Evolutionary conservation across 176 grass and related monocot species (phyloP).

Genomic region (Lolium multiflorum): DNA sequence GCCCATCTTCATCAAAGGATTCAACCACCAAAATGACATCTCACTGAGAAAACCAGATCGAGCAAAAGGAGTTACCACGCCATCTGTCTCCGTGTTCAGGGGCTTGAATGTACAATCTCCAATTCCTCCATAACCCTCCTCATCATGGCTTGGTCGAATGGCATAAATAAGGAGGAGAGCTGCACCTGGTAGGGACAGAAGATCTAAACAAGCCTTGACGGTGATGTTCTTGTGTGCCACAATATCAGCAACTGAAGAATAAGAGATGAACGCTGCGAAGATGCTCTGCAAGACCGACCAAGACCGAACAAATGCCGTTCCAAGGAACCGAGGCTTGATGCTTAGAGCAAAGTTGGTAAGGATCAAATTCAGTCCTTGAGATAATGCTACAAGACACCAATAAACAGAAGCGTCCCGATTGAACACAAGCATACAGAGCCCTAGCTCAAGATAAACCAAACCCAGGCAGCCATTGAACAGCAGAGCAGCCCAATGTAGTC

Average conservation of each 20-base stretch:
- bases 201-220: conserved; percentile 52
- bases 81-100: conserved; percentile 45
- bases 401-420: conserved; percentile 12
- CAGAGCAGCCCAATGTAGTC: conserved; percentile 31
- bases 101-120: conserved; percentile 52
- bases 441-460: conserved; percentile 51
- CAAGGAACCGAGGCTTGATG: conserved; percentile 44
- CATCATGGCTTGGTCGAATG: conserved; percentile 19
- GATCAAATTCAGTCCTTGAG: conserved; percentile 52
- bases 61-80: conserved; percentile 59
- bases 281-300: conserved; percentile 43
- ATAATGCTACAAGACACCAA: conserved; percentile 58
- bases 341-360: conserved; percentile 45
- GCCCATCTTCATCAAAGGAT: conserved; percentile 82
- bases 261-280: conserved; percentile 52
- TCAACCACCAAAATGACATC: conserved; percentile 94
- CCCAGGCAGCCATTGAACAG: conserved; percentile 53
- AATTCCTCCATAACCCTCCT: conserved; percentile 28
- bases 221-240: conserved; percentile 42
- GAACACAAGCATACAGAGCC: conserved; percentile 59
- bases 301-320: conserved; percentile 23
- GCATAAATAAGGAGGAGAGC: conserved; percentile 53
- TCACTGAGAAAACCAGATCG: conserved; percentile 61
- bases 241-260: conserved; percentile 52
- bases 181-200: conserved; percentile 61